Conservation (phyloP, 441 rosid genomes). For the Kokia cookei region DNA sequence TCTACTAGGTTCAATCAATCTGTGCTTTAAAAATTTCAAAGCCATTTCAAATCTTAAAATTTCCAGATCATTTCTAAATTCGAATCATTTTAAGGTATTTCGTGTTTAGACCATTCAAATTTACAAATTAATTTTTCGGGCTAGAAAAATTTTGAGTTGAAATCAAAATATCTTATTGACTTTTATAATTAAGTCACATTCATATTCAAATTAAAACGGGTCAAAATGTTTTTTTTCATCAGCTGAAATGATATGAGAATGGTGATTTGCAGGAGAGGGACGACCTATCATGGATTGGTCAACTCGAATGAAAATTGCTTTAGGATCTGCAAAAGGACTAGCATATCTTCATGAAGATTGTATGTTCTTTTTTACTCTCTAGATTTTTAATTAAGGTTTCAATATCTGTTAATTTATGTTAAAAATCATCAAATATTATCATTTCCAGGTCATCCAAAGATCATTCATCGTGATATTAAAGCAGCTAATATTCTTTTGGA, state of each 20-base stretch:
- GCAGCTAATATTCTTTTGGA: conserved; percentile 83
- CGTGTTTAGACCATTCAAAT: too few relatives aligned
- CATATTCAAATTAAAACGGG: too few relatives aligned
- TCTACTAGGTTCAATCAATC: too few relatives aligned
- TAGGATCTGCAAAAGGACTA: conserved; percentile 97
- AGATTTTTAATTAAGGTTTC: not conserved
- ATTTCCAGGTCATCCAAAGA: conserved; percentile 85
- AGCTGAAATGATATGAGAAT: conserved; percentile 15
- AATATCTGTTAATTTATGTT: not conserved
- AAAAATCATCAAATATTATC: not conserved
- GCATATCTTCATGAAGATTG: conserved; percentile 99
- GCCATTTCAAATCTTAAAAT: too few relatives aligned
- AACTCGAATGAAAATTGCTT: conserved; percentile 72
- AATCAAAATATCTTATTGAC: too few relatives aligned
- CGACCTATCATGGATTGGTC: conserved; percentile 85
- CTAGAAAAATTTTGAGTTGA: too few relatives aligned
- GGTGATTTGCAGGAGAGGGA: conserved; percentile 53
- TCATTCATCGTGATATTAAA: conserved; percentile 98
- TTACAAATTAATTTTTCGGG: too few relatives aligned
- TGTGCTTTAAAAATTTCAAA: too few relatives aligned
- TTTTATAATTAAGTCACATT: too few relatives aligned
- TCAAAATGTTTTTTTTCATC: not conserved
- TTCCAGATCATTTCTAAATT: too few relatives aligned
- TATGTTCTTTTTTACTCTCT: conserved; percentile 14
- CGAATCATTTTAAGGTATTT: too few relatives aligned